Conservation (phyloP, 2,329 filamentous ascomycete species). For the Paecilomyces sp. region DNA sequence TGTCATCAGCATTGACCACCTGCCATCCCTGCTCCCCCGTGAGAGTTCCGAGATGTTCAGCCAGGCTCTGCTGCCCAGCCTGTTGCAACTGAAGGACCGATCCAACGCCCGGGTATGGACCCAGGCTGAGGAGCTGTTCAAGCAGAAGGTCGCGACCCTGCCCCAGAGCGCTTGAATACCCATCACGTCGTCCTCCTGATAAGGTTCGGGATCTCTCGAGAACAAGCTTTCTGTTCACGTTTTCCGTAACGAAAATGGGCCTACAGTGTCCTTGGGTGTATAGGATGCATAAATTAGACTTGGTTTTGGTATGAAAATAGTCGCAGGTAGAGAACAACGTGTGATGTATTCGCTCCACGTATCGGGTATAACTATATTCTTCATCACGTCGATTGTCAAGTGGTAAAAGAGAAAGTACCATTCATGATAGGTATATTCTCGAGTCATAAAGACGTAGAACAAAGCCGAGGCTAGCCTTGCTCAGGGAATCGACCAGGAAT, state of each 20-base stretch:
- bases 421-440: too few species aligned
- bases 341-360: background rate
- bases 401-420: background rate
- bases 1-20: conserved; percentile 83
- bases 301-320: background rate
- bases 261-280: background rate
- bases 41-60: conserved; percentile 85
- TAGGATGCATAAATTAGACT: background rate
- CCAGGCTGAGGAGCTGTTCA: conserved; percentile 74
- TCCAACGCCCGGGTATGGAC: conserved; percentile 68
- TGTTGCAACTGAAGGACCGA: conserved; percentile 72
- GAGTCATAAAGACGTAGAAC: background rate
- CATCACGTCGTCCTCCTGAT: background rate
- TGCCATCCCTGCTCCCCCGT: conserved; percentile 74
- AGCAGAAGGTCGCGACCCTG: conserved; percentile 69
- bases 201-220: background rate
- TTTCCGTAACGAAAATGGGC: background rate
- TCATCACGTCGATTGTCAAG: background rate
- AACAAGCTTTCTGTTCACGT: background rate
- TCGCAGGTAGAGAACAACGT: background rate
- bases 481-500: background rate
- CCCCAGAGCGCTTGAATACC: conserved; percentile 34
- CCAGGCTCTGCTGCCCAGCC: conserved; percentile 65
- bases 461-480: background rate
- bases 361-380: background rate